phyloP scores from a whole-genome alignment of 306 rosid genomes.

The Amphicarpaea edgeworthii region DNA sequence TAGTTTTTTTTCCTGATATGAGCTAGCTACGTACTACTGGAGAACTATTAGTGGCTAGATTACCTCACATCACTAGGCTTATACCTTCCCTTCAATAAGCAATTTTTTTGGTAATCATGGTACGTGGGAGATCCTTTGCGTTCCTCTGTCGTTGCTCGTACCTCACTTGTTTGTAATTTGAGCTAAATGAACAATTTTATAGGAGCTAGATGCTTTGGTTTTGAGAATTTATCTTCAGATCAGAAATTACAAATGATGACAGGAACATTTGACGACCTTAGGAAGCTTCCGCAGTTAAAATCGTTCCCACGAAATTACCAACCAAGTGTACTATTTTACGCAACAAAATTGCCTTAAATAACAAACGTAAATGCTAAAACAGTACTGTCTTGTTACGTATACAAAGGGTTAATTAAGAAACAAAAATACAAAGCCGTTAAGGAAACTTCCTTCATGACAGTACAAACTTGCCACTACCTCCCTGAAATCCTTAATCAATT shows the following conservation, averaged over 20 bases:
- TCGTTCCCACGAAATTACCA: conserved; percentile 14
- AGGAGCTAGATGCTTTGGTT: neutral
- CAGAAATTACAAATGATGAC: neutral
- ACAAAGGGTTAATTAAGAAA: neutral
- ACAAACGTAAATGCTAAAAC: conserved; percentile 16
- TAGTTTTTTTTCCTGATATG: too few species aligned
- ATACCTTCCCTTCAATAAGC: too few species aligned
- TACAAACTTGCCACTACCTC: neutral
- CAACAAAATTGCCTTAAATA: neutral
- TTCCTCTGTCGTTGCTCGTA: neutral
- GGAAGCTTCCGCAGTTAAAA: conserved; percentile 42
- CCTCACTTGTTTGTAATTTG: neutral
- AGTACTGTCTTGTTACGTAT: conserved; percentile 27
- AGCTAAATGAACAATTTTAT: neutral
- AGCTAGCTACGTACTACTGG: too few species aligned
- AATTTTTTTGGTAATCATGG: neutral
- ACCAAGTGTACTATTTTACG: neutral
- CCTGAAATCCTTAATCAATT: neutral
- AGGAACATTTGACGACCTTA: neutral
- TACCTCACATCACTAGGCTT: too few species aligned
- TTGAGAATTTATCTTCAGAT: neutral
- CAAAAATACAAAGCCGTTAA: conserved; percentile 6
- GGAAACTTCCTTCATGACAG: conserved; percentile 41
- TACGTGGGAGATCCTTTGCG: neutral
- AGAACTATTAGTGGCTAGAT: too few species aligned